Evolutionary conservation across 1,284 basidiomycete species (phyloP).

Genomic region (Fomitopsis palustris): DNA sequence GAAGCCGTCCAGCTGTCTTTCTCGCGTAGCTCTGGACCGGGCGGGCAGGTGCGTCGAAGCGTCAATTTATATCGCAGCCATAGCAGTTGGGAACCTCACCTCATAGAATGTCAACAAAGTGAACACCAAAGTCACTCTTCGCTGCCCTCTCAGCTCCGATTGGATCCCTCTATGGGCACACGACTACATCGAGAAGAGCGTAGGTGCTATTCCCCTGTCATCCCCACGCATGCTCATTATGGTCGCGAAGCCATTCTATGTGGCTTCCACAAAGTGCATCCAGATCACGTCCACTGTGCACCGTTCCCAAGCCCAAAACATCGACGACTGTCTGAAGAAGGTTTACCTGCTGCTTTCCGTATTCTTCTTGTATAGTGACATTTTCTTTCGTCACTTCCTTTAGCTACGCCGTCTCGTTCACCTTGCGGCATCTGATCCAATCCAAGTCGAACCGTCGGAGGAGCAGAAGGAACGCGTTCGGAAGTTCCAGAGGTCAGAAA

Average conservation of each 20-base stretch:
- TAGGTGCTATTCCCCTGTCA: slow-evolving; percentile 22
- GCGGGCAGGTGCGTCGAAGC: slow-evolving; percentile 58
- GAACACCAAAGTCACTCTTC: slow-evolving; percentile 69
- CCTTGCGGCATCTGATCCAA: slow-evolving; percentile 39
- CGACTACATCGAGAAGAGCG: slow-evolving; percentile 46
- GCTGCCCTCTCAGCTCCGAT: slow-evolving; percentile 47
- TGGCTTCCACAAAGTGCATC: slow-evolving; percentile 59
- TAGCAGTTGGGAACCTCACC: neutral
- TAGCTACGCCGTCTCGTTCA: slow-evolving; percentile 57
- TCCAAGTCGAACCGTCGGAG: slow-evolving; percentile 53
- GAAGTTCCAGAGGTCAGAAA: slow-evolving; percentile 40
- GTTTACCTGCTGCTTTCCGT: slow-evolving; percentile 32
- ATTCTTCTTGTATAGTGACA: slow-evolving; percentile 4
- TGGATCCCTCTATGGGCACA: slow-evolving; percentile 74
- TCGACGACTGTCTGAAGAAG: slow-evolving; percentile 68
- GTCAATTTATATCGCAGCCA: neutral
- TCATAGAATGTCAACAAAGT: slow-evolving; percentile 78
- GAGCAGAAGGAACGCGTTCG: slow-evolving; percentile 54
- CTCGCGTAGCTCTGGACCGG: slow-evolving; percentile 74
- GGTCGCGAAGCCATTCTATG: slow-evolving; percentile 55
- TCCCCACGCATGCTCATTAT: neutral
- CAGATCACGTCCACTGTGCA: slow-evolving; percentile 62
- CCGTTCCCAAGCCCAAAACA: slow-evolving; percentile 73
- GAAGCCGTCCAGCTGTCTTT: slow-evolving; percentile 56
- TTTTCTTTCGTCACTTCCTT: neutral